Evolutionary conservation across 2,329 filamentous ascomycete species (phyloP).

Genomic region (Leptographium procerum): DNA sequence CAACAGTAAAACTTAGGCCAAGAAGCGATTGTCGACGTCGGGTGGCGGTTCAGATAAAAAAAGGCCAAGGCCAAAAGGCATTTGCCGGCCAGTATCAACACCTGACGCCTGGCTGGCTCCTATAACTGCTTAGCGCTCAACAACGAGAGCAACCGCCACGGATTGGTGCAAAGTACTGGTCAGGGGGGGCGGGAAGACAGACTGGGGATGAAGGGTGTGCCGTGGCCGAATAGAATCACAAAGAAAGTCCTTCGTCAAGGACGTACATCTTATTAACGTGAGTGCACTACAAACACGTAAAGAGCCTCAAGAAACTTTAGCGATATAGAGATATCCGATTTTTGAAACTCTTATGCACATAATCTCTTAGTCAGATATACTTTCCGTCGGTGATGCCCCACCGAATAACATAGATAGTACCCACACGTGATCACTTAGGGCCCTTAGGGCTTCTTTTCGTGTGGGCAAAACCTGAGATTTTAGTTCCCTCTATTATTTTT

Average conservation of each 20-base stretch:
- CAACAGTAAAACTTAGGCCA: background rate
- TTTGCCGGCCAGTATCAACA: background rate
- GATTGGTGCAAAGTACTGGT: background rate
- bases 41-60: background rate
- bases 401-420: background rate
- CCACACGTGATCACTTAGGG: background rate
- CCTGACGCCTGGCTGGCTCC: background rate
- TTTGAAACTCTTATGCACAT: background rate
- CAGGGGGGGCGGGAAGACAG: background rate
- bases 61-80: background rate
- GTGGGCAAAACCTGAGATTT: background rate
- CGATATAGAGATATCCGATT: background rate
- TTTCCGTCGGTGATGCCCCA: background rate
- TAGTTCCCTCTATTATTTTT: constrained; percentile 1
- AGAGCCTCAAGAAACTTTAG: background rate
- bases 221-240: background rate
- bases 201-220: background rate
- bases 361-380: background rate
- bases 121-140: background rate
- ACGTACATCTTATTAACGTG: background rate
- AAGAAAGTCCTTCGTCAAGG: background rate
- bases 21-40: background rate
- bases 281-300: background rate
- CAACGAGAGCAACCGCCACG: background rate
- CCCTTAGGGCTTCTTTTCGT: constrained; percentile 1